Evolutionary conservation across 164 flowering plant genomes (phyloP).

Genomic region (Aristolochia contorta): DNA sequence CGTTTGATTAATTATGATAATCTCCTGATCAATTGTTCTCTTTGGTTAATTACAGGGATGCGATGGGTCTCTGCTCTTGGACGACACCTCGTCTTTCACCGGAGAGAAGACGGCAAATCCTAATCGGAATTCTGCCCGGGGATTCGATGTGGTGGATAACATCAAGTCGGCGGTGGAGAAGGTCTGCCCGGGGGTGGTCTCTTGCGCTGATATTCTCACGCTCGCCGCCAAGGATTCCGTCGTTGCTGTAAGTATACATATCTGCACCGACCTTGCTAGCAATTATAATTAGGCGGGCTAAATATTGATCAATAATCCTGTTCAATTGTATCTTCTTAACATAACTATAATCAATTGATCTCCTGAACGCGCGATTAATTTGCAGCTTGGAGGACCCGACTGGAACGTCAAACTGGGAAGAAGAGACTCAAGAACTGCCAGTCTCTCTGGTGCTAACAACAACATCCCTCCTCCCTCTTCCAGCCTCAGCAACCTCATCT

Average conservation of each 20-base stretch:
- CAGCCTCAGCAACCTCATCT: conserved; percentile 18
- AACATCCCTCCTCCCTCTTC: conserved; percentile 22
- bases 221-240: conserved; percentile 31
- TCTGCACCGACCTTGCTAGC: no score
- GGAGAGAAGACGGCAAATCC: conserved; percentile 30
- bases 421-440: conserved; percentile 34
- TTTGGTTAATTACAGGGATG: no score
- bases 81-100: conserved; percentile 19
- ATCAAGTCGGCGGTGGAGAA: conserved; percentile 26
- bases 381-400: conserved; percentile 27
- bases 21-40: no score
- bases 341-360: neutral
- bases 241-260: conserved; percentile 11
- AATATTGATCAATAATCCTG: no score
- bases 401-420: conserved; percentile 34
- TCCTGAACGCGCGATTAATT: neutral
- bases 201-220: conserved; percentile 40
- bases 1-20: no score
- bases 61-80: conserved; percentile 31
- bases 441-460: conserved; percentile 24
- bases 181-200: conserved; percentile 30
- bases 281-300: no score
- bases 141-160: conserved; percentile 30
- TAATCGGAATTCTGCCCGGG: conserved; percentile 22
- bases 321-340: neutral